Conservation (phyloP, 345 rosid genomes). For the Gynandropsis gynandra region DNA sequence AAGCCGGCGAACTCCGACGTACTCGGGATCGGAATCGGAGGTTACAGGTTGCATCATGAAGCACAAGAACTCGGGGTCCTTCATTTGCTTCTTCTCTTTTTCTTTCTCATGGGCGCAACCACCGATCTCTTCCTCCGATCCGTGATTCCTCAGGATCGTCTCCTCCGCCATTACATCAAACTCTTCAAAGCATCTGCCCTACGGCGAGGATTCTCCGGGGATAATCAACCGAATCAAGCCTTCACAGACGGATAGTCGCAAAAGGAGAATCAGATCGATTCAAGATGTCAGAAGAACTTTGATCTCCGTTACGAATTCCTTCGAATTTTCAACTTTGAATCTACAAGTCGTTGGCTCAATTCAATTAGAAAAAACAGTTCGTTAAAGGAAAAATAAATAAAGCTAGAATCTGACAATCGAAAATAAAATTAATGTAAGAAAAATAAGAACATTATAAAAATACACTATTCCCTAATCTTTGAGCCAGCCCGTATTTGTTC, state of each 20-base stretch:
- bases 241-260: not conserved
- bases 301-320: not conserved
- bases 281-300: not conserved
- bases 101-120: constrained; percentile 15
- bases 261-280: not conserved
- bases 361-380: too few species aligned
- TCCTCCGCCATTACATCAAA: constrained; percentile 39
- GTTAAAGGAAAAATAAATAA: too few species aligned
- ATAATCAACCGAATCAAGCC: not conserved
- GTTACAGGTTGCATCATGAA: constrained; percentile 71
- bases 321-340: constrained; percentile 3
- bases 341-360: not conserved
- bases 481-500: too few species aligned
- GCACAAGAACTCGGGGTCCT: constrained; percentile 63
- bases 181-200: constrained; percentile 5
- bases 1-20: constrained; percentile 74
- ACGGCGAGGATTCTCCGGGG: not conserved
- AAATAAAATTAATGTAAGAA: too few species aligned
- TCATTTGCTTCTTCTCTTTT: constrained; percentile 19
- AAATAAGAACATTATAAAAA: too few species aligned
- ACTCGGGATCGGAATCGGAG: constrained; percentile 56
- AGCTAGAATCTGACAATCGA: too few species aligned
- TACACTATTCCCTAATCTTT: too few species aligned
- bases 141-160: constrained; percentile 14
- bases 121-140: constrained; percentile 22